Base-by-base conservation (phyloP, 164 flowering plant genomes). In the Stephania yunnanensis region DNA sequence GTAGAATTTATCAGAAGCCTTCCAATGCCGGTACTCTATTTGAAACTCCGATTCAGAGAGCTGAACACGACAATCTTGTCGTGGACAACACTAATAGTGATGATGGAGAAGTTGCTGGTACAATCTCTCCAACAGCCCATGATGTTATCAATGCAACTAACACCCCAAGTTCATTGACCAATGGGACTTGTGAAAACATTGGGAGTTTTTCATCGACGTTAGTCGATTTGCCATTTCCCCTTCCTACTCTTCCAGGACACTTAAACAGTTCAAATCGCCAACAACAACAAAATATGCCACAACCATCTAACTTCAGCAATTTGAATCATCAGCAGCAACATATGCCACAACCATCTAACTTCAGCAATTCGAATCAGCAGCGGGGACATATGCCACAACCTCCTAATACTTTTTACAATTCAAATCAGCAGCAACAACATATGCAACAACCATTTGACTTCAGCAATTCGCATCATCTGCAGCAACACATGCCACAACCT, bases 1-100 rank as follows among this genome's bases (percentile, higher is more conserved):
- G 71, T 69, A 44, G 25, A 22, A 69, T 69, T 17, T 36, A 69
- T 69, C 25, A 69, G 46, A 69, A 69, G 71, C 8, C 5, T 69
- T 48, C 13, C 0, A 69, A 10, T 15, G 20, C 1, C 3, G 3
- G 36, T 52, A 10, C 58, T 52, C 10, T 10, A 1, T 9, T 15
- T 9, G 15, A 15, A 1, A 10, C 13, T 9, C 15, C 58, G 15
- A 15, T 10, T 52, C 58, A 52, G 10, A 15, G 15, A 9, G 13
- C 1, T 52, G 13, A 52, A 1, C 58, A 5, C 10, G 13, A 1
- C 13, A 52, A 5, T 52, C 13, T 9, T 10, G 15, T 1, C 15
- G 58, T 9, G 1, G 58, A 52, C n/a, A 12, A 2, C 64, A 58
- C 6, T 15, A 58, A 20, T 50, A 9, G 55, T 17, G 64, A 17